Conservation (phyloP, 805 yeast genomes). For the Pichia californica region DNA sequence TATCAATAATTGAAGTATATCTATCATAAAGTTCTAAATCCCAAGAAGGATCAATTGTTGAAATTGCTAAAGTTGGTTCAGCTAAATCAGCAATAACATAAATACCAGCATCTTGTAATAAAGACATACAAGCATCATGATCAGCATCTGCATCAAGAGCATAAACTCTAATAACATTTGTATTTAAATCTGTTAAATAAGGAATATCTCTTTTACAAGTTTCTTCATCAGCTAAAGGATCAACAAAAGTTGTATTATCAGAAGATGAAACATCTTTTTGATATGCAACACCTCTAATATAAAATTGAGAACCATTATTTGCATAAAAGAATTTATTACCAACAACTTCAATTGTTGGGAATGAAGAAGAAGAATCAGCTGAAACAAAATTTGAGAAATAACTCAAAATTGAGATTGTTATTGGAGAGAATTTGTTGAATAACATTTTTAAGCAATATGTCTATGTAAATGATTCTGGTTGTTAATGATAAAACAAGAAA, state of each 20-base stretch:
- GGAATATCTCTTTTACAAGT: conserved; percentile 72
- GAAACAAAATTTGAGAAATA: conserved; percentile 18
- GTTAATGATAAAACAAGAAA: no score
- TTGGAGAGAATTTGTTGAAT: conserved; percentile 28
- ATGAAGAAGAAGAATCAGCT: conserved; percentile 30
- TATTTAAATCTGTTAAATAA: conserved; percentile 53
- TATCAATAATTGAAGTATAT: conserved; percentile 65
- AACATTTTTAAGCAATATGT: no score
- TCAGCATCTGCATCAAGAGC: conserved; percentile 60
- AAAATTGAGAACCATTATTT: conserved; percentile 74
- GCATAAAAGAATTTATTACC: conserved; percentile 76
- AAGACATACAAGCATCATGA: conserved; percentile 62
- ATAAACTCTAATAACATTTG: conserved; percentile 72
- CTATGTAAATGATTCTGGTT: no score
- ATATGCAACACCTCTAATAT: conserved; percentile 73
- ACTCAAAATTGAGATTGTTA: conserved; percentile 21
- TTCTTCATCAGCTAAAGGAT: conserved; percentile 60
- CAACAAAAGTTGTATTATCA: conserved; percentile 44
- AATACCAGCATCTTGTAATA: conserved; percentile 67
- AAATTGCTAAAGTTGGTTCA: conserved; percentile 56
- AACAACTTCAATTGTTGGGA: conserved; percentile 63
- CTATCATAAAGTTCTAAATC: conserved; percentile 53
- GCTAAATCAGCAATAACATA: conserved; percentile 77
- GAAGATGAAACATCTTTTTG: conserved; percentile 58
- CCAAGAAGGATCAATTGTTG: conserved; percentile 62